A percentile compares a stretch with the other conserved stretches of the same genome.
Evolutionary conservation across 495 filamentous ascomycete species (phyloP).

Genomic region (Neurospora intermedia): DNA sequence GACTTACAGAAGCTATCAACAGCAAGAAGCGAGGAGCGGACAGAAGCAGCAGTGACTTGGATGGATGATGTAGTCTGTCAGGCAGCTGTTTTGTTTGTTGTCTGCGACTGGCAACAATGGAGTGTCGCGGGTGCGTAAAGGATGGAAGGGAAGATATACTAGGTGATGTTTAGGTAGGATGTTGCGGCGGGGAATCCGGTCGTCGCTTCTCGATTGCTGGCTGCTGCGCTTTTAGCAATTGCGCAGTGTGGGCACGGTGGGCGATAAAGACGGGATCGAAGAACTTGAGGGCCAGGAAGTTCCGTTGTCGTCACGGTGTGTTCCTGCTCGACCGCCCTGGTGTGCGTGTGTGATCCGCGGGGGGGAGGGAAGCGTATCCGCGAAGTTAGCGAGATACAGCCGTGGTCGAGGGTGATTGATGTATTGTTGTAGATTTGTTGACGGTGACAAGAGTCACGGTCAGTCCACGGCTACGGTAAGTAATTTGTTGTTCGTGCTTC

Average conservation of each 20-base stretch:
- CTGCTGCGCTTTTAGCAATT: not conserved
- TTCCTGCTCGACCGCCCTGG: not conserved
- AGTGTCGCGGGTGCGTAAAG: not conserved
- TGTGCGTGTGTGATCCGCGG: not conserved
- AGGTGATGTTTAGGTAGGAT: not conserved
- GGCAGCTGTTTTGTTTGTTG: not conserved
- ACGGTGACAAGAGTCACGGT: constrained; percentile 1
- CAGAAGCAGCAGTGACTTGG: not conserved
- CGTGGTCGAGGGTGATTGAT: not conserved
- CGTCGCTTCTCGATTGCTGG: not conserved
- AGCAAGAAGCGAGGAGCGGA: not conserved
- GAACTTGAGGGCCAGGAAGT: not conserved
- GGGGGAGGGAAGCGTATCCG: not conserved
- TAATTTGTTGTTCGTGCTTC: constrained; percentile 8
- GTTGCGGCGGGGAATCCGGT: not conserved
- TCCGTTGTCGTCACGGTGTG: not conserved
- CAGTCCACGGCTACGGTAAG: constrained; percentile 8
- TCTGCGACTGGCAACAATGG: not conserved
- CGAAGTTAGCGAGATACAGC: not conserved
- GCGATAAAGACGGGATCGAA: not conserved
- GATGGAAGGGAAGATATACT: not conserved
- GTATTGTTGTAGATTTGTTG: constrained; percentile 2
- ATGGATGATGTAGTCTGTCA: not conserved
- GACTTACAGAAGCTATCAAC: not conserved
- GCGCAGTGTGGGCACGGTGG: not conserved